These are phyloP conservation scores for Neurospora tetraspora DNA, from an alignment of 495 filamentous ascomycete genomes.

Conservation along the genomic window DNA sequence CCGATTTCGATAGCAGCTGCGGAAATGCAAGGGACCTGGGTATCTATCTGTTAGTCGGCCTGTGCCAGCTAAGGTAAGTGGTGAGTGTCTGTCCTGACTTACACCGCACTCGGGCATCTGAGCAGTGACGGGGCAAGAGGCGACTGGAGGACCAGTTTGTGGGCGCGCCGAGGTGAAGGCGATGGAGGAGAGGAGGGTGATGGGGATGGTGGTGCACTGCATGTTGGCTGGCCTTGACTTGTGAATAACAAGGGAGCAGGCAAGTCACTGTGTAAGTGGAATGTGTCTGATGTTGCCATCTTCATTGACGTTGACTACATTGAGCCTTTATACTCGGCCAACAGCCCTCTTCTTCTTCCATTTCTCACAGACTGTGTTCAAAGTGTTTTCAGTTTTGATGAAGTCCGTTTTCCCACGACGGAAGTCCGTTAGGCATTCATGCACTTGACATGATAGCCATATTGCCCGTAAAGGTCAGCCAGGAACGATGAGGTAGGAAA, in stretches of 20 bases:
- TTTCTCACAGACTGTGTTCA: background rate
- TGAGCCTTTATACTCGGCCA: background rate
- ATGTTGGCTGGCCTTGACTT: background rate
- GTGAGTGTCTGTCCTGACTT: background rate
- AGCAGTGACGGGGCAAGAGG: background rate
- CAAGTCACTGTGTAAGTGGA: background rate
- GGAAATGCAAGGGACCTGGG: slow-evolving; percentile 2
- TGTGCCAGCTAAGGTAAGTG: background rate
- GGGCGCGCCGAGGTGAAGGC: background rate
- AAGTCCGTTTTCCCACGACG: background rate
- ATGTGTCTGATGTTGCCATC: background rate
- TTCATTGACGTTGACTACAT: background rate
- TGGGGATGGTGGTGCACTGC: background rate
- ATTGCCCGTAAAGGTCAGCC: background rate
- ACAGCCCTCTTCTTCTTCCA: background rate
- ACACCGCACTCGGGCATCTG: slow-evolving; percentile 6
- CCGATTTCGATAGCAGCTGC: slow-evolving; percentile 2
- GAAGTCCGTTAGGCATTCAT: background rate
- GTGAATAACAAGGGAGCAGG: background rate
- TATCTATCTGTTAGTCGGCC: background rate
- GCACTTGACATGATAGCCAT: background rate
- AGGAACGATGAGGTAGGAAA: background rate
- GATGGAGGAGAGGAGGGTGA: background rate
- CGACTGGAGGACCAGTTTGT: background rate
- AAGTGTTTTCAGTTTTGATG: background rate